Base-by-base conservation (phyloP, 805 yeast species). In the Candida dajiaensis region DNA sequence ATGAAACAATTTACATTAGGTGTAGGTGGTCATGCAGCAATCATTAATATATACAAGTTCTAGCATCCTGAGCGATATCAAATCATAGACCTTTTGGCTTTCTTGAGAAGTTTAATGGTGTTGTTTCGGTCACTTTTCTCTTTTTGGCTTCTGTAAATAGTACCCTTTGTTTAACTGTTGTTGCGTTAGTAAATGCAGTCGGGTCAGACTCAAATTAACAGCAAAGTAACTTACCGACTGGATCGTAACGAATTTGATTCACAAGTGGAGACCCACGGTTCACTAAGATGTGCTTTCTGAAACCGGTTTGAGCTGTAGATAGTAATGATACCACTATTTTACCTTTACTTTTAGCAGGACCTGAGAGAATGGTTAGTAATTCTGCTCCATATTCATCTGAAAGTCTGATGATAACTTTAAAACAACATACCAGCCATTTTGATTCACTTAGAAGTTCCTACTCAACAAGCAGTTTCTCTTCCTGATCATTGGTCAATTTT, bases 291-390 rank as follows among this genome's bases (percentile, higher is more conserved):
- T 89, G 83, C 62, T 95, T 81, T 63, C 81, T 80, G 66, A 75
- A 87, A 1, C 98, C 98, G 1, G 98, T 90, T 56, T 84, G 79
- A 16, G 97, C 98, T 2, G 94, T 76, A 2, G 98, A 92, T 3
- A 90, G 72, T 52, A 92, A 76, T 66, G 89, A 88, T 48, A 92
- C 84, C 61, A 90, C 81, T 4, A 95, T 85, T 55, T 81, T 81
- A 39, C 62, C 62, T 60, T 89, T 81, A 22, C 86, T 75, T 68
- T 87, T 87, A 40, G 84, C 81, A 65, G 85, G 77, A 63, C 50
- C 54, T 28, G 6, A 33, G 15, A 16, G 2, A 16, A 10, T 33
- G 5, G 36, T 33, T 11, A 33, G 11, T 28, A 28, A 12, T 3
- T 2, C n/a, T 16, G 6, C 16, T 16, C 18, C 11, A 33, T 3